Evolutionary conservation across 1,139 yeast genomes (phyloP), one percentile per base, ranked within the genome.

Genomic region (Geotrichum aggregatum): DNA sequence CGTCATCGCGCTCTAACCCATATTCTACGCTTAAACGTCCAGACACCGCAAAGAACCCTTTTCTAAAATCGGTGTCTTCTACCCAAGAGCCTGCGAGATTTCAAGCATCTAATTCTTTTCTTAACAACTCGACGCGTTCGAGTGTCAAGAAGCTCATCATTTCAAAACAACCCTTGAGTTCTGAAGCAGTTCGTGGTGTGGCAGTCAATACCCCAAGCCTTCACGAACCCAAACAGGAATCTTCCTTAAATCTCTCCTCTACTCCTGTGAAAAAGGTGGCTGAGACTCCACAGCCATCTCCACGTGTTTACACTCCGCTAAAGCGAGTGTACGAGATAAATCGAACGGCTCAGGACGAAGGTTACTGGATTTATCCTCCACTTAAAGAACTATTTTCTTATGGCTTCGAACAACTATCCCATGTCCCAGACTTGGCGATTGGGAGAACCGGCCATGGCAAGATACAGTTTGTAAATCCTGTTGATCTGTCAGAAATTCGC

Each of bases 281-380:
- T 3, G 18, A 35, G 1, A 26, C 35, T 24, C 28, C 39, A 4
- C 36, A 11, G 16, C 13, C 44, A 13, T 35, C 42, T 21, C 49
- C 39, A 2, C 49, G 31, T 10, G 16, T 14, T 39, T 44, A 30
- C 44, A 40, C 31, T 7, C 43, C 44, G 16, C 44, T 46, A 14
- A 45, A 46, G 18, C 54, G 47, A 21, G 47, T 59, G 1, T 60
- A 57, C 33, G 63, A 56, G 24, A 54, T 58, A 44, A 55, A 59
- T 54, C 58, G 57, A 44, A 56, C 58, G 14, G 63, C 68, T 1
- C 54, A 63, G 16, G 64, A 65, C 19, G 74, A 75, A 34, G 89
- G 82, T 1, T 89, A 89, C 66, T 89, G 96, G 94, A 81, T 88
- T 55, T 76, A 83, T 1, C 97, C 97, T 0, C 69, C 86, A 0